phyloP scores from a whole-genome alignment of 331 rosid genomes.

The Acacia concinna region DNA sequence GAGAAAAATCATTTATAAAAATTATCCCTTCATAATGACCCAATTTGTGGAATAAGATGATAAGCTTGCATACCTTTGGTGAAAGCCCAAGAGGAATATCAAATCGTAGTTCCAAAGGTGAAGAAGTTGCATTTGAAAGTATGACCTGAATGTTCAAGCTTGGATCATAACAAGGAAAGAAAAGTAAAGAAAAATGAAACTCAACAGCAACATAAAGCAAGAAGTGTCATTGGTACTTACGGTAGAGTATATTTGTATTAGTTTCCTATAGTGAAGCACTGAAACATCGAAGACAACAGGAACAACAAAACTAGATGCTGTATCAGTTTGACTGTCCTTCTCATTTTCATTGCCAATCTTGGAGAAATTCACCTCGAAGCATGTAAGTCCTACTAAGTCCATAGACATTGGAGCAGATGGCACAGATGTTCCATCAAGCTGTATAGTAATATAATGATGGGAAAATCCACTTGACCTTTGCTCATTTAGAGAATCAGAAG shows the following conservation, averaged over 20 bases:
- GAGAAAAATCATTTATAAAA: slow-evolving; percentile 15
- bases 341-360: slow-evolving; percentile 45
- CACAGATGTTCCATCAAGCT: slow-evolving; percentile 82
- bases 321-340: slow-evolving; percentile 37
- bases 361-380: slow-evolving; percentile 87
- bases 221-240: slow-evolving; percentile 49
- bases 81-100: slow-evolving; percentile 93
- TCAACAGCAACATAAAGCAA: slow-evolving; percentile 4
- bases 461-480: slow-evolving; percentile 62
- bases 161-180: slow-evolving; percentile 7
- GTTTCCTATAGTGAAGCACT: slow-evolving; percentile 77
- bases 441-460: slow-evolving; percentile 76
- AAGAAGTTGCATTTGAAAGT: slow-evolving; percentile 74
- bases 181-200: slow-evolving; percentile 16
- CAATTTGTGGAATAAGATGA: slow-evolving; percentile 1
- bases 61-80: slow-evolving; percentile 64
- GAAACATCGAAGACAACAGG: slow-evolving; percentile 96
- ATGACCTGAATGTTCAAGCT: slow-evolving; percentile 64
- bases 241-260: slow-evolving; percentile 84
- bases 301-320: slow-evolving; percentile 57
- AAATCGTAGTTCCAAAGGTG: slow-evolving; percentile 85
- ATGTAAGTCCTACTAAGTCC: slow-evolving; percentile 89
- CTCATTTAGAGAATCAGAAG: slow-evolving; percentile 64
- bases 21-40: not conserved
- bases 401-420: slow-evolving; percentile 83